Evolutionary conservation across 257 asterid species (phyloP).

Genomic region (Leonotis leonurus): DNA sequence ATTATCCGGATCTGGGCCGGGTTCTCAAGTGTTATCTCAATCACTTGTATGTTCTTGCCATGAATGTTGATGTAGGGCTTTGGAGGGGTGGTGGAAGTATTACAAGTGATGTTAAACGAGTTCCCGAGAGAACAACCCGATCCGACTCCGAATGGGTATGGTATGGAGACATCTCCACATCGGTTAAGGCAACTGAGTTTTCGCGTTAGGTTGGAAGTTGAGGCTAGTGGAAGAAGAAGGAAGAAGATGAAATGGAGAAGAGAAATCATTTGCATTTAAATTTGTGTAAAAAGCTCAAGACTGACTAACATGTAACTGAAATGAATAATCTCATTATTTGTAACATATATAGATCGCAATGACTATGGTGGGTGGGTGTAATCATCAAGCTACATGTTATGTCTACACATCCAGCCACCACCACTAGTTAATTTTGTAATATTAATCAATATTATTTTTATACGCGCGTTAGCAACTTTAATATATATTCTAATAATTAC

Average conservation of each 20-base stretch:
- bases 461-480: no score
- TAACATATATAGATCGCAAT: no score
- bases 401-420: no score
- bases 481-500: no score
- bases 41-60: neutral
- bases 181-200: neutral
- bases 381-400: no score
- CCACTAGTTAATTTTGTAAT: no score
- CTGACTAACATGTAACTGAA: no score
- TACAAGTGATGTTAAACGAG: neutral
- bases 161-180: neutral
- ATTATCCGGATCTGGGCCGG: neutral
- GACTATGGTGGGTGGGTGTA: no score
- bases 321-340: no score
- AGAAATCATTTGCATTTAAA: neutral
- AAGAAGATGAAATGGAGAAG: neutral
- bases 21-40: neutral
- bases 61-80: neutral
- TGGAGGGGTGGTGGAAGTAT: neutral
- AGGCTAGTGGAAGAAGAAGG: neutral
- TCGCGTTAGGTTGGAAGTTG: no score
- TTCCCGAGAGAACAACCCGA: neutral
- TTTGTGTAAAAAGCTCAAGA: no score
- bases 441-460: no score
- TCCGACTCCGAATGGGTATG: conserved; percentile 4